Percentiles rank a stretch among this genome's conserved stretches.
These are phyloP conservation scores for Talaromyces sp. DNA, from an alignment of 2,329 filamentous ascomycete species.

Conservation along the genomic window DNA sequence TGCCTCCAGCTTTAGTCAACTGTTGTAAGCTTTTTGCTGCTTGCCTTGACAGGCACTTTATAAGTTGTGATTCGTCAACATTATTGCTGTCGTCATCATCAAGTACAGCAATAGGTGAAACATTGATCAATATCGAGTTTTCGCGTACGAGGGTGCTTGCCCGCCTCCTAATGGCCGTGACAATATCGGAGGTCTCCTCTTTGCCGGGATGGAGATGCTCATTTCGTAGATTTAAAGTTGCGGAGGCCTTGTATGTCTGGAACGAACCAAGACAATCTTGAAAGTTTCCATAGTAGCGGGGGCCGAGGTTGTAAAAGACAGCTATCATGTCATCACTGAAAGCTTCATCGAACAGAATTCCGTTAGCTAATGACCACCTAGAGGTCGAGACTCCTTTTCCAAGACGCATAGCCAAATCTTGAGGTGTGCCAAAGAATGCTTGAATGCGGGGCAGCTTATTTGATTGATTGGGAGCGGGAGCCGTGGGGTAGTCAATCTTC, in stretches of 20 bases:
- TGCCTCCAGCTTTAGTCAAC: constrained; percentile 71
- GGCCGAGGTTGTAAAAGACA: constrained; percentile 86
- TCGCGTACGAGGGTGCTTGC: constrained; percentile 82
- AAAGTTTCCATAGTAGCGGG: constrained; percentile 92
- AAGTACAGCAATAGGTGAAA: constrained; percentile 78
- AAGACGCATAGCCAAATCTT: constrained; percentile 76
- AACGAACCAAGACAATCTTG: constrained; percentile 95
- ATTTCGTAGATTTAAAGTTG: constrained; percentile 85
- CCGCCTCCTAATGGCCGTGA: constrained; percentile 82
- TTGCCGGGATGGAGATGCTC: constrained; percentile 87
- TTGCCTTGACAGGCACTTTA: constrained; percentile 73
- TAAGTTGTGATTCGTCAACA: constrained; percentile 71
- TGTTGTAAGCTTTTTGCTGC: constrained; percentile 70
- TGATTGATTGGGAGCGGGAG: constrained; percentile 65
- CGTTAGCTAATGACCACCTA: constrained; percentile 86
- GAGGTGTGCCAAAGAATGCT: constrained; percentile 89
- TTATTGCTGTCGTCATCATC: constrained; percentile 76
- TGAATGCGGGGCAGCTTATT: constrained; percentile 67
- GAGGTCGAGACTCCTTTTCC: constrained; percentile 74
- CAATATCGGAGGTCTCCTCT: constrained; percentile 87
- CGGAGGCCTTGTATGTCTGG: constrained; percentile 93
- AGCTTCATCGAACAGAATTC: constrained; percentile 83
- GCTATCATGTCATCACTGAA: constrained; percentile 90
- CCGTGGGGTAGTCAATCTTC: constrained; percentile 83
- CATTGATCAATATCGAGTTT: constrained; percentile 76